Base-by-base conservation (phyloP, 805 yeast genomes). In the Candida oleophila region DNA sequence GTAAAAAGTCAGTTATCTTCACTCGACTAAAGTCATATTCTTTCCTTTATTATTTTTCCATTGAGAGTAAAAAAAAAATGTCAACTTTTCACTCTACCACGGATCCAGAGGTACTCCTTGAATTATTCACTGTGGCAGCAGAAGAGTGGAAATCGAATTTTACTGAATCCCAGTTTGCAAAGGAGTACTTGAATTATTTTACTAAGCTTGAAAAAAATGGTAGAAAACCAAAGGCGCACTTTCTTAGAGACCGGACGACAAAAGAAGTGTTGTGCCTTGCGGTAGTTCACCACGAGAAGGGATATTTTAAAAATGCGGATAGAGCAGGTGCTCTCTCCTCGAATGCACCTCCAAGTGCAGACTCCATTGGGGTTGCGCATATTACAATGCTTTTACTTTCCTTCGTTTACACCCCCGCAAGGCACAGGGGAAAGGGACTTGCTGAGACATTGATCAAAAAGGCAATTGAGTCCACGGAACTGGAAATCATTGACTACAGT, bases 381-480 rank as follows among this genome's bases (percentile, higher is more conserved):
- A 59, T 56, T n/a, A 64, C 62, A 7, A 53, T 61, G 2, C 52
- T 71, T 34, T 42, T 57, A 7, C 21, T 70, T 3, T 49, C 63
- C 9, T 58, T 50, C 44, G 71, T 69, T 3, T 61, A 61, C 49
- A 63, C 67, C 11, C 48, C 54, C 5, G 44, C 51, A 33, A 57
- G 55, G 9, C 60, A 61, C 44, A 51, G 73, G 20, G 54, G 54
- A 2, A 49, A 57, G 36, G 73, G 71, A 2, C 57, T 70, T 42
- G 69, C 66, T 39, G 48, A 51, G n/a, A 33, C 45, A 18, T 51
- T 70, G 30, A 44, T 71, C 4, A 33, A 45, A 0, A 50, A 56
- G 44, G 64, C 65, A 7, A 68, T 71, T 41, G 63, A 56, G 42
- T 49, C 55, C 41, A 60, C 64, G 18, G 76, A 71, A 49, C 53